phyloP scores from a whole-genome alignment of 345 rosid species.

The Salix udensis region DNA sequence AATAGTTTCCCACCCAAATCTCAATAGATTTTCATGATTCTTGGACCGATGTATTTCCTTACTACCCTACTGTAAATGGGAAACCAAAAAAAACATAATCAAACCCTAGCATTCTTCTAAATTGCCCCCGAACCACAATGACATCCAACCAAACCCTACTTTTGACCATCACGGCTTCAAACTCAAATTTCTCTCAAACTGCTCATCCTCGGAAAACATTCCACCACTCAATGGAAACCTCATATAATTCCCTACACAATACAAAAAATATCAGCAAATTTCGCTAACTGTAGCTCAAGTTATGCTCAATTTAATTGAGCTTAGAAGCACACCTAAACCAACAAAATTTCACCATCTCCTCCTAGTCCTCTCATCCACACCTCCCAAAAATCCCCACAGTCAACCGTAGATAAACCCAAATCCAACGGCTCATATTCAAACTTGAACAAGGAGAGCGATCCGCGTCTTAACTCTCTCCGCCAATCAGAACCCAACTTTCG shows the following conservation, averaged over 20 bases:
- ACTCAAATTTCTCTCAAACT: constrained; percentile 23
- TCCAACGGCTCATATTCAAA: constrained; percentile 67
- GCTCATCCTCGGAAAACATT: neutral
- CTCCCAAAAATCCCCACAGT: constrained; percentile 1
- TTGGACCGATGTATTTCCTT: constrained; percentile 20
- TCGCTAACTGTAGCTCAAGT: constrained; percentile 17
- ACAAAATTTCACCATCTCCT: constrained; percentile 9
- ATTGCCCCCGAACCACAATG: constrained; percentile 27
- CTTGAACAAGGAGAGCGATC: constrained; percentile 36
- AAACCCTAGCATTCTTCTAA: constrained; percentile 18
- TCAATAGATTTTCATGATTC: constrained; percentile 19
- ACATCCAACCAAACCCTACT: constrained; percentile 50
- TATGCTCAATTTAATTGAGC: constrained; percentile 29
- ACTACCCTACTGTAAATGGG: constrained; percentile 12
- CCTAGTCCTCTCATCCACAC: constrained; percentile 21
- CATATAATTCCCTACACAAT: constrained; percentile 31
- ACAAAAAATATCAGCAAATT: constrained; percentile 21
- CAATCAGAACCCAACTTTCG: constrained; percentile 48
- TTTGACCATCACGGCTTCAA: constrained; percentile 51
- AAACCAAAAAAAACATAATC: neutral
- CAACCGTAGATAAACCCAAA: constrained; percentile 43
- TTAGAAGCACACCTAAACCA: constrained; percentile 70
- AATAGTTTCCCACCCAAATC: constrained; percentile 17
- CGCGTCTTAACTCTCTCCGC: constrained; percentile 33
- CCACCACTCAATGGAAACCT: constrained; percentile 42